Evolutionary conservation across 768 basidiomycete genomes (phyloP).

Genomic region (Phylloporus scabripes): DNA sequence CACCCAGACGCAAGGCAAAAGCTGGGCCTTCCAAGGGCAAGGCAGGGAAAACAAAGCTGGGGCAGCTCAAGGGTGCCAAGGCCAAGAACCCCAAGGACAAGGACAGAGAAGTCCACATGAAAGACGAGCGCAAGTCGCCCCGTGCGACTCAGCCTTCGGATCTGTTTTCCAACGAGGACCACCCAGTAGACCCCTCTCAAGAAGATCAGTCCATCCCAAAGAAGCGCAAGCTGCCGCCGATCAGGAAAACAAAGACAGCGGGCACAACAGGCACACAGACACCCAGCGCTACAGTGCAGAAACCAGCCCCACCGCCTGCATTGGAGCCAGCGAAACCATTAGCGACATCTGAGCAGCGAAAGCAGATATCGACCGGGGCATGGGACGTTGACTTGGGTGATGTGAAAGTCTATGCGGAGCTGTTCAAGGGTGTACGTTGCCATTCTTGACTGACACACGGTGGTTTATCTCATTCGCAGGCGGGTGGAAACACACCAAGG

Average conservation of each 20-base stretch:
- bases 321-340: constrained; percentile 27
- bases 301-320: constrained; percentile 6
- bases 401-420: constrained; percentile 52
- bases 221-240: constrained; percentile 63
- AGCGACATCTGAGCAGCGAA: constrained; percentile 28
- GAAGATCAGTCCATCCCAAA: constrained; percentile 36
- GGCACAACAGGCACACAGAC: constrained; percentile 17
- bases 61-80: constrained; percentile 19
- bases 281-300: constrained; percentile 24
- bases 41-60: constrained; percentile 17
- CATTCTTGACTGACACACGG: neutral
- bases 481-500: constrained; percentile 40
- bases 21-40: constrained; percentile 22
- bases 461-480: constrained; percentile 20
- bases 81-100: constrained; percentile 32
- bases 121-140: constrained; percentile 38
- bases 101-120: constrained; percentile 34
- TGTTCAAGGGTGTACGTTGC: constrained; percentile 52
- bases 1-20: constrained; percentile 25
- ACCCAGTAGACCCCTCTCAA: constrained; percentile 4
- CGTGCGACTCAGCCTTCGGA: constrained; percentile 25
- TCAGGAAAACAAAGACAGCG: constrained; percentile 57
- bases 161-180: constrained; percentile 31
- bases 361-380: constrained; percentile 42
- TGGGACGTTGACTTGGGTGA: constrained; percentile 63